These are phyloP conservation scores for Annona squamosa DNA, from an alignment of 164 flowering plant genomes.

Conservation along the genomic window DNA sequence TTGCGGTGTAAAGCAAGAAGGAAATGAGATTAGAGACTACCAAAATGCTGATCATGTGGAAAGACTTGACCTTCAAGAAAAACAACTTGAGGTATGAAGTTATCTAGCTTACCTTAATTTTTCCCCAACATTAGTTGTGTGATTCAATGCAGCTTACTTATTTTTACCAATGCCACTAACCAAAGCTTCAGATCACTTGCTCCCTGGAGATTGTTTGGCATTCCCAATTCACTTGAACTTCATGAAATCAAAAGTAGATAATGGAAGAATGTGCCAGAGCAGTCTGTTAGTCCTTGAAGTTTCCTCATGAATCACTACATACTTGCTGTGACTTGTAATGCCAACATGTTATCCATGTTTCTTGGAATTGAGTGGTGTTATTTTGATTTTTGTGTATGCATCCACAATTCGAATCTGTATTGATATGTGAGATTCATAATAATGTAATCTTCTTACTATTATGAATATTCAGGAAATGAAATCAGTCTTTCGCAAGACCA, in stretches of 20 bases:
- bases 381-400: too few relatives aligned
- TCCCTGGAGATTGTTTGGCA: too few relatives aligned
- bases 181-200: too few relatives aligned
- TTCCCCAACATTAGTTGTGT: neutral
- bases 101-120: neutral
- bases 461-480: conserved; percentile 45
- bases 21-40: conserved; percentile 3
- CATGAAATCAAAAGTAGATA: too few relatives aligned
- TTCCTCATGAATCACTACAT: too few relatives aligned
- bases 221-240: too few relatives aligned
- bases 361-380: too few relatives aligned
- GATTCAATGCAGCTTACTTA: neutral
- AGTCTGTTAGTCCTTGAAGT: too few relatives aligned
- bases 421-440: neutral
- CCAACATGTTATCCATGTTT: too few relatives aligned
- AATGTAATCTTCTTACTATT: neutral
- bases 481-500: conserved; percentile 34
- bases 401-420: too few relatives aligned
- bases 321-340: too few relatives aligned
- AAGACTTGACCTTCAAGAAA: conserved; percentile 36
- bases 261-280: too few relatives aligned
- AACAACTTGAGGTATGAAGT: conserved; percentile 54
- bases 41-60: conserved; percentile 21
- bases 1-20: conserved; percentile 45
- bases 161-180: neutral